Base-by-base conservation (phyloP, 2,329 filamentous ascomycete species). In the Periconia sp. region DNA sequence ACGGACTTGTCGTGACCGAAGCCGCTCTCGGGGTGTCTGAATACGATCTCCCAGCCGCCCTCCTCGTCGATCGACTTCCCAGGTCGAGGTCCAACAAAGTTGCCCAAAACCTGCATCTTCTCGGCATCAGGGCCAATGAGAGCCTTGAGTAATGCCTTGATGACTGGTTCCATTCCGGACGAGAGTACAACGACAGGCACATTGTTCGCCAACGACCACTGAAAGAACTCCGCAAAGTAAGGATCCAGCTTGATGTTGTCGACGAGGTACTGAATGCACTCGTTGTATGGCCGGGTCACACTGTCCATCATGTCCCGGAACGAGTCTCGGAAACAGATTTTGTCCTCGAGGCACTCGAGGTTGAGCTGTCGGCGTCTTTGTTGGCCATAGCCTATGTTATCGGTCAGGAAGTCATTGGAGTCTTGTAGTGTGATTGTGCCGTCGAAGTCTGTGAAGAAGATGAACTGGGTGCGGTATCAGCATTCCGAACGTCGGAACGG, bases 381-480 rank as follows among this genome's bases (percentile, higher is more conserved):
- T 19, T 72, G 65, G 36, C 94, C 94, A 66, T 86, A 96, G 50
- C 94, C 94, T 48, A 96, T 81, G 73, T 89, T 94, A 76, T 97
- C 94, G 44, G 92, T 96, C 75, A 87, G 76, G 62, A 74, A 84
- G 66, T 87, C 83, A 77, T 87, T 86, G 74, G 80, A 84, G 70
- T 87, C 84, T 63, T 83, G 76, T 43, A 84, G 80, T 35, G 92
- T 96, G 68, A 96, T 92, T 40, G 92, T 97, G 63, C 94, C 94
- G 73, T 99, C 94, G 68, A 97, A 97, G 75, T 99, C 94, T 58
- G 92, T 96, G 78, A 97, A 97, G 82, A 99, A 96, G 78, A 99
- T 92, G 77, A 89, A 88, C 74, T 90, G 22, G 12, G 29, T 10
- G 17, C n/a, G 15, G 23, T 36, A 50, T 66, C 35, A 61, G 52